Evolutionary conservation across 306 rosid genomes (phyloP), one percentile per base, ranked within the genome.

Genomic region (Casuarina cunninghamiana): DNA sequence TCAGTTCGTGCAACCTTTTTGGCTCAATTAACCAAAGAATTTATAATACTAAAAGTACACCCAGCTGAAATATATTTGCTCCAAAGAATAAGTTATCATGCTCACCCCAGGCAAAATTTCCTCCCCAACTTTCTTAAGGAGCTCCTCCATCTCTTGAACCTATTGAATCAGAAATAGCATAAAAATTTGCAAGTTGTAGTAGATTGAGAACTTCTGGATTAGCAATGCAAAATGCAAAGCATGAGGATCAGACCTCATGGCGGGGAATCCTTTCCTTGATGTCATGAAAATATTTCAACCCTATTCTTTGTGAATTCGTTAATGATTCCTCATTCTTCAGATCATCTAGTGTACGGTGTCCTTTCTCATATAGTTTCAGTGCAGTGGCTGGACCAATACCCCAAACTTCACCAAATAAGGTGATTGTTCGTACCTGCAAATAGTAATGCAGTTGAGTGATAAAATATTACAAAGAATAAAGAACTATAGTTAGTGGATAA

Each of bases 381-480:
- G 98, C 93, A 35, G 98, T 95, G 75, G 98, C 93, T 63, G 98
- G 97, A 75, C 97, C 97, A 77, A 92, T 77, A 69, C 97, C 98
- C 98, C 98, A 95, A 60, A 92, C 92, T 88, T 95, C 95, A 53
- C 95, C 97, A 87, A 95, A 95, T 68, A 95, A 83, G 85, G 92
- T 83, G 85, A 95, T 87, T 48, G 98, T 89, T 32, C 86, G 66
- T 43, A 92, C 95, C 97, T 94, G 77, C 50, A 83, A 71, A 84
- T 72, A 68, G 63, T 3, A n/a, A 41, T 10, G 37, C n/a, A 63
- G 72, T 12, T 70, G 80, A 53, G 38, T 48, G 26, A n/a, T 53
- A 50, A 66, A 62, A 72, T 38, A 19, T 21, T 70, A 78, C 53
- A 51, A 75, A 44, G 8, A 19, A 57, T 3, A 57, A 68, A 69